Evolutionary conservation across 257 asterid genomes (phyloP).

Genomic region (Dorcoceras hygrometricum): DNA sequence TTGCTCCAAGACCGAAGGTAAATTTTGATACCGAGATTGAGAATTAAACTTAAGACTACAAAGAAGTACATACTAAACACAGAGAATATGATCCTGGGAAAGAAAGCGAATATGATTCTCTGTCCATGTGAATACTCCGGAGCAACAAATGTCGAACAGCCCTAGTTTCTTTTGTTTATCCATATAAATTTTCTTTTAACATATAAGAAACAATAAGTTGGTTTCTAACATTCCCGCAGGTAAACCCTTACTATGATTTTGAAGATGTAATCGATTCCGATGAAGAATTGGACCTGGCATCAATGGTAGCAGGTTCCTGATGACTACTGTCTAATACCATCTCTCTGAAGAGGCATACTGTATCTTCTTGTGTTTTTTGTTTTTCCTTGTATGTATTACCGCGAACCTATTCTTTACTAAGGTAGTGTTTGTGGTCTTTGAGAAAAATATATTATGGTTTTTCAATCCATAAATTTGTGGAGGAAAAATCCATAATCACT

Average conservation of each 20-base stretch:
- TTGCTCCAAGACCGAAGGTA: slow-evolving; percentile 92
- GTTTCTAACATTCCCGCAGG: slow-evolving; percentile 47
- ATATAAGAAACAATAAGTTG: neutral
- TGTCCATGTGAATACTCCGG: neutral
- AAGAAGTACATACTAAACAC: neutral
- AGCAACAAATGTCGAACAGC: no score
- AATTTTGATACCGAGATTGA: slow-evolving; percentile 13
- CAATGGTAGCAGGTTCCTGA: slow-evolving; percentile 62
- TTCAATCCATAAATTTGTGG: no score
- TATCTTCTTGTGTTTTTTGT: slow-evolving; percentile 2
- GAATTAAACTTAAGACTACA: slow-evolving; percentile 3
- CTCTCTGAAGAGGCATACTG: slow-evolving; percentile 22
- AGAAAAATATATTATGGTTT: no score
- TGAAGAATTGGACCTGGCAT: slow-evolving; percentile 82
- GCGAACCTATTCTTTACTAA: slow-evolving; percentile 11
- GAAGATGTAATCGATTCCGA: slow-evolving; percentile 86
- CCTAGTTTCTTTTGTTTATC: neutral
- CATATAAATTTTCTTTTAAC: neutral
- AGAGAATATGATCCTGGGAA: neutral
- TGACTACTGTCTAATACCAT: neutral
- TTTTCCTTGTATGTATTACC: slow-evolving; percentile 12
- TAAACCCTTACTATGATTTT: slow-evolving; percentile 72
- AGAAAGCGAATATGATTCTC: no score
- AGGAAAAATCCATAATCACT: no score
- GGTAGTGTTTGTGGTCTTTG: no score